Evolutionary conservation across 768 basidiomycete species (phyloP).

Genomic region (Hygrophoropsis aurantiaca): DNA sequence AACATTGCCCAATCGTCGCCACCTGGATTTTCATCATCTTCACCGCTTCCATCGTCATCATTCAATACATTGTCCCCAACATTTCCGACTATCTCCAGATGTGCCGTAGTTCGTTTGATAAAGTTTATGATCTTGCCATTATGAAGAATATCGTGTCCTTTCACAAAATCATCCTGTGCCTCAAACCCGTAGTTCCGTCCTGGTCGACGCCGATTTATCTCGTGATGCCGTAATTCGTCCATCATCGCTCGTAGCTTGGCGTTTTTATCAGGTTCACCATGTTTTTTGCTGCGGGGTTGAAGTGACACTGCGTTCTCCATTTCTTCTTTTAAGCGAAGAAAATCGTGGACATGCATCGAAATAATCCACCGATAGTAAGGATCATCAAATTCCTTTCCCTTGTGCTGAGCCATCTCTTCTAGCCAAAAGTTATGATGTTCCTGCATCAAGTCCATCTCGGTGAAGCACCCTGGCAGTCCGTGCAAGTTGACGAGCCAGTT

Average conservation of each 20-base stretch:
- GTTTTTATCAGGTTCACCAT: not conserved
- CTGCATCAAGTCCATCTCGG: conserved; percentile 31
- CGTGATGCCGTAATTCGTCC: not conserved
- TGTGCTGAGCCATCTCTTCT: conserved; percentile 11
- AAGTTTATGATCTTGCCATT: not conserved
- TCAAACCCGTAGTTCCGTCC: not conserved
- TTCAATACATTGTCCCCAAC: too few relatives aligned
- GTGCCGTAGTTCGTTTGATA: not conserved
- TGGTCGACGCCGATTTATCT: not conserved
- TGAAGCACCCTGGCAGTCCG: conserved; percentile 19
- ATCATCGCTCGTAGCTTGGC: not conserved
- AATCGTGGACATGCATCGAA: conserved; percentile 22
- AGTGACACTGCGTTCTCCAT: conserved; percentile 9
- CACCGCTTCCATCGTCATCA: too few relatives aligned
- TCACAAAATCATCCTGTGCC: not conserved
- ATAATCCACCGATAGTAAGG: conserved; percentile 18
- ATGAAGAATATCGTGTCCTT: not conserved
- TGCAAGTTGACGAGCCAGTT: conserved; percentile 32
- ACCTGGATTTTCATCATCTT: too few relatives aligned
- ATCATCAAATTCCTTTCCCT: conserved; percentile 20
- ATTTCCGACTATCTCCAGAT: too few relatives aligned
- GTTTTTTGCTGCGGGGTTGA: not conserved
- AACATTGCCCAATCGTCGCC: too few relatives aligned
- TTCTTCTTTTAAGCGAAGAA: conserved; percentile 20
- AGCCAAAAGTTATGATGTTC: conserved; percentile 30